Evolutionary conservation across 352 stramenopile species (phyloP), one percentile per base, ranked within the genome.

Genomic region (Sclerospora graminicola): DNA sequence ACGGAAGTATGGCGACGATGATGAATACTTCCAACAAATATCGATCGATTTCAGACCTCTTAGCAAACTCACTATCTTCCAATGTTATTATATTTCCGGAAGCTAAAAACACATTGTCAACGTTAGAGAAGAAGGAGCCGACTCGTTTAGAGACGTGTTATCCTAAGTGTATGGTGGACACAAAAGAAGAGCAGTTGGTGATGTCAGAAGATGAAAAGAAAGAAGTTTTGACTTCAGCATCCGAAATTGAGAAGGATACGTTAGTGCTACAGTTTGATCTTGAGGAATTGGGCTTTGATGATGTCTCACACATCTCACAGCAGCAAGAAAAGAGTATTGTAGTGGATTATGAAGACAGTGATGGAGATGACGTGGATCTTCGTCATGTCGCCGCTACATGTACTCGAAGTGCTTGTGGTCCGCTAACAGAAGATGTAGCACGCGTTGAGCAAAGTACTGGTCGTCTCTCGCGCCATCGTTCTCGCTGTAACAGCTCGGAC

Each of bases 271-370:
- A 15, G 28, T 13, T 78, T 11, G 68, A 82, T 42, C 48, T 82
- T 29, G 71, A 84, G 32, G 71, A 82, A 42, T 54, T 78, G 9
- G 71, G 46, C 13, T 43, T 48, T 31, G 39, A 36, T 10, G 39
- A 41, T 18, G 47, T 32, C 19, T 39, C 29, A 6, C 30, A 44
- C n/a, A 23, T 9, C 13, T 15, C 15, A 18, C 19, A 42, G 35
- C 35, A 50, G 16, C 32, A 47, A 42, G 26, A 48, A 14, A 58
- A 66, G 37, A 63, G 60, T 39, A 72, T 84, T 38, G 58, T 76
- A n/a, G 71, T 84, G 18, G 71, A 82, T 36, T 84, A 84, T 23
- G 71, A 84, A 29, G 49, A 62, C 19, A 52, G 39, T 33, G 48
- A 54, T 13, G 46, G 48, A 21, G 49, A 60, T 8, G 35, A 46